Evolutionary conservation across 192 early-diverging fungal genomes (phyloP).

Genomic region (Coemansia sp.): DNA sequence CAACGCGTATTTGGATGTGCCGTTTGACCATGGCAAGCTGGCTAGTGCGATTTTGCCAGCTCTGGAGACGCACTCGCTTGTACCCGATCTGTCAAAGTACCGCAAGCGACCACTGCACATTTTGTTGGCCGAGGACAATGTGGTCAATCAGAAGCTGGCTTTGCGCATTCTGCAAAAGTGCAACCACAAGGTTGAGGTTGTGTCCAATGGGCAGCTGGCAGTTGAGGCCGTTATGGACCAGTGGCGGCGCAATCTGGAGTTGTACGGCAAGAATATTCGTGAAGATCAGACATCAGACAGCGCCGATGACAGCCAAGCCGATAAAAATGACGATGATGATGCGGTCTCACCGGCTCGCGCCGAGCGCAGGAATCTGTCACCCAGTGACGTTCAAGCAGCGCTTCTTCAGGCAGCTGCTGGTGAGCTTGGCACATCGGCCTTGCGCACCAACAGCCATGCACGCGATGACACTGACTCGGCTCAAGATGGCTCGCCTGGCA

Average conservation of each 20-base stretch:
- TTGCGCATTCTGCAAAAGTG: constrained; percentile 71
- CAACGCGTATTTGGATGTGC: constrained; percentile 68
- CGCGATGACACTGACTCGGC: neutral
- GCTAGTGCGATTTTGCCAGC: constrained; percentile 71
- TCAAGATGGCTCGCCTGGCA: neutral
- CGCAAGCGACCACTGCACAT: constrained; percentile 67
- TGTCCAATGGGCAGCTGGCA: constrained; percentile 76
- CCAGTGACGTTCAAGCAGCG: neutral
- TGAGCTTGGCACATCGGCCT: neutral
- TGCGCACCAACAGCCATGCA: neutral
- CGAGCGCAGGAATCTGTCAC: neutral
- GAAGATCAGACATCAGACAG: neutral
- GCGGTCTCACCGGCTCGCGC: neutral
- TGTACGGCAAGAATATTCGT: constrained; percentile 29
- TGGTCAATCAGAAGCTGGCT: constrained; percentile 84
- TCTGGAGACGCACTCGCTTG: constrained; percentile 63
- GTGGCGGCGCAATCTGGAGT: constrained; percentile 42
- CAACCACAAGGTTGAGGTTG: constrained; percentile 74
- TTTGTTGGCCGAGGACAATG: constrained; percentile 82
- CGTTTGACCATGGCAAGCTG: constrained; percentile 60
- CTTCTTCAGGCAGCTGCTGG: neutral
- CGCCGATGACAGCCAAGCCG: neutral
- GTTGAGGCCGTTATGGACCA: constrained; percentile 67
- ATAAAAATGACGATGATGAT: neutral
- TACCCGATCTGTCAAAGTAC: constrained; percentile 63